Evolutionary conservation across 306 rosid genomes (phyloP), one percentile per base, ranked within the genome.

Genomic region (Boehmeria nivea): DNA sequence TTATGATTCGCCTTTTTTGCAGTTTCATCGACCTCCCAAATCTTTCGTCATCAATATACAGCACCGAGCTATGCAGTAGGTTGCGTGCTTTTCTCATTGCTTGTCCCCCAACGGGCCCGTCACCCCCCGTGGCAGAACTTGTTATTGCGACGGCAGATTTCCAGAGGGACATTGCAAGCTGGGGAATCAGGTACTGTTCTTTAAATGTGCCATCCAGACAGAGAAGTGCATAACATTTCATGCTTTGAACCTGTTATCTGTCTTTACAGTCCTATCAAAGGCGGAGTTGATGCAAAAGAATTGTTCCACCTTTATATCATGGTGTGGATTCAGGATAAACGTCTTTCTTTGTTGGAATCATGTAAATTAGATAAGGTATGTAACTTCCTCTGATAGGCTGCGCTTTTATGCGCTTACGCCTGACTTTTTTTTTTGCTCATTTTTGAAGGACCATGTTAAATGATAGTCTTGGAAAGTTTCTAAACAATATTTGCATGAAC

Each of bases 281-380:
- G 90, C 12, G 96, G 99, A 40, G 96, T 93, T 26, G 95, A 85
- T 36, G 99, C 99, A 43, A 93, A 93, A 77, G 99, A 93, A 74
- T 74, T 93, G 63, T 93, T 93, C 77, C 95, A 93, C 75, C 66
- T 88, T 59, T 93, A 93, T 68, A 81, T 93, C 74, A 83, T 85
- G 67, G 79, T 87, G 36, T 93, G 99, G 99, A 85, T 93, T 71
- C 88, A 83, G 77, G 93, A 93, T 64, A 85, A 79, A 69, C 99
- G 99, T 7, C 70, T 63, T 13, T 78, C 88, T 16, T 72, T 93
- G 86, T 88, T 93, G 1, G 99, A 93, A 63, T 72, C 87, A 0
- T 87, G 99, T 86, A 93, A 74, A 73, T 57, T 93, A 65, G 99
- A 93, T 45, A 93, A 87, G 99, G 99, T 91, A 80, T 55, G 47